Evolutionary conservation across 2,329 filamentous ascomycete genomes (phyloP), one percentile per base, ranked within the genome.

Genomic region (Aspergillus udagawae): DNA sequence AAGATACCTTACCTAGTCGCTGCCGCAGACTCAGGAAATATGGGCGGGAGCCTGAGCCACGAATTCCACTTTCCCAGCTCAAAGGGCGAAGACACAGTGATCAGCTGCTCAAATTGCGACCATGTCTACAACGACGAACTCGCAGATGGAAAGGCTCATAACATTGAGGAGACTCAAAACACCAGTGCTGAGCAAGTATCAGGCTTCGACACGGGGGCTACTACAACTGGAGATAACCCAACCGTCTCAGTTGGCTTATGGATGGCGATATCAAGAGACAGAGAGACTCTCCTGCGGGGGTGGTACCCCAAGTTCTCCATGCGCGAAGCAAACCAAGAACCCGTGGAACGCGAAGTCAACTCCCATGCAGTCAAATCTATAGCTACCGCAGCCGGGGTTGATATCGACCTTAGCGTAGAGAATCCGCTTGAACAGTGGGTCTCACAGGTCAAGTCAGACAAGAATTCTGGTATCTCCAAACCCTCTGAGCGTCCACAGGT

Each of bases 1-100:
- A 91, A 88, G 63, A 73, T 99, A 14, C 91, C 91, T 0, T 91
- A 94, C 63, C 73, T 96, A 0, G 87, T 95, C 21, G 93, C 93
- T 1, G 86, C 91, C 65, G 94, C 94, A 6, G 92, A 92, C 71
- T 97, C 93, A 1, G 94, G 94, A n/a, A 90, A 91, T 63, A 99
- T 99, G 84, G 94, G 94, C 32, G 94, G 94, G 12, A 88, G 87
- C 63, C 76, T 96, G 41, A 97, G 92, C 72, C 94, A 99, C 71
- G 94, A 99, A 68, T 99, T 95, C 70, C 94, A 97, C 70, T 87
- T 96, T 52, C 83, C 88, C 1, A 91, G 87, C 29, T 70, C 83
- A 0, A 86, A 89, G 51, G 94, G 94, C 7, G 94, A 97, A 71
- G 94, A 99, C 67, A 87, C 85, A 1, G 82, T 99, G 41, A 84